Conservation (phyloP, 129 eudicot genomes). For the Centella asiatica region DNA sequence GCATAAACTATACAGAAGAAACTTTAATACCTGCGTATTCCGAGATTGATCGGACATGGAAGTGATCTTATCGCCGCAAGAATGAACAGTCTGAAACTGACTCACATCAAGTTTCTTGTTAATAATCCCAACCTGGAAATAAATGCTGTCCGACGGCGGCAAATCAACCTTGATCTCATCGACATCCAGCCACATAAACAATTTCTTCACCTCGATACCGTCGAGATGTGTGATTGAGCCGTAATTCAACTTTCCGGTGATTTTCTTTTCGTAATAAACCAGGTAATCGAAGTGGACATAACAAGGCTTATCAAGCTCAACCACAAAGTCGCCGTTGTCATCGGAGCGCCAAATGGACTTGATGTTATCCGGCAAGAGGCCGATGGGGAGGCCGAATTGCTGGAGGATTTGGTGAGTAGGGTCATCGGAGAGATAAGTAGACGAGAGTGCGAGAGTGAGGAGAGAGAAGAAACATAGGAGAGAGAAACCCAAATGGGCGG, state of each 20-base stretch:
- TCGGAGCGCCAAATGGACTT: too few relatives aligned
- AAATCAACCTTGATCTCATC: constrained; percentile 86
- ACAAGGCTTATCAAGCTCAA: constrained; percentile 47
- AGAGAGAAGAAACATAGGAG: too few relatives aligned
- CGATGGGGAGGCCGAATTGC: too few relatives aligned
- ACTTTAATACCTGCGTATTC: constrained; percentile 42
- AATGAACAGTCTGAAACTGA: constrained; percentile 67
- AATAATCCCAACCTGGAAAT: constrained; percentile 73
- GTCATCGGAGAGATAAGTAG: too few relatives aligned
- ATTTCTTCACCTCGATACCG: constrained; percentile 65
- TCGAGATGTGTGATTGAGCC: constrained; percentile 71
- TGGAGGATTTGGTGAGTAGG: too few relatives aligned
- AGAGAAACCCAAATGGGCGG: too few relatives aligned
- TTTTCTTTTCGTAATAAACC: constrained; percentile 63
- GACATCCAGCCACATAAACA: constrained; percentile 68
- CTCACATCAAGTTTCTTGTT: constrained; percentile 71
- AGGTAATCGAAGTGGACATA: constrained; percentile 74
- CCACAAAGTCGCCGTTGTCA: constrained; percentile 43
- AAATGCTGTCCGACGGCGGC: constrained; percentile 65
- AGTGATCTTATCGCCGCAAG: constrained; percentile 47
- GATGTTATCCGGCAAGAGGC: too few relatives aligned
- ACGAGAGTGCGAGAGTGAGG: too few relatives aligned
- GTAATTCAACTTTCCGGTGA: constrained; percentile 50
- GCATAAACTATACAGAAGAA: not conserved
- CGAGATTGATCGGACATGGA: constrained; percentile 19